Evolutionary conservation across 2,329 filamentous ascomycete species (phyloP).

Genomic region (Huntiella bhutanensis): DNA sequence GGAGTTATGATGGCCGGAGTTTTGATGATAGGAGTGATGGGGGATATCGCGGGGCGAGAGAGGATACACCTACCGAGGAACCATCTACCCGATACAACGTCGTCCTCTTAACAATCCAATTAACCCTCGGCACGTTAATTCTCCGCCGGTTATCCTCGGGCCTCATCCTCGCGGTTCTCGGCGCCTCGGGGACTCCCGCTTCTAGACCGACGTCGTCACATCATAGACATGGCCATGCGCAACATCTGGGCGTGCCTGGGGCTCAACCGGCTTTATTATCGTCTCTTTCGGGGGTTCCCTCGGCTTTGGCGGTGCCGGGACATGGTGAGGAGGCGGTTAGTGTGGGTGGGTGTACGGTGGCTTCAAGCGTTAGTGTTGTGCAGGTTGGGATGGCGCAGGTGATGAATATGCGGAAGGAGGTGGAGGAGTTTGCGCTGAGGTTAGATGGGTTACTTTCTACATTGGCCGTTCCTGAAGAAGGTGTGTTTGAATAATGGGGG

Average conservation of each 20-base stretch:
- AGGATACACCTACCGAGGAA: too few relatives aligned
- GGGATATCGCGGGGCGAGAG: too few relatives aligned
- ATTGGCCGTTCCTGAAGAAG: constrained; percentile 33
- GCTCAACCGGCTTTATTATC: background rate
- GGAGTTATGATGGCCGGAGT: background rate
- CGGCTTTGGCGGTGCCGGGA: constrained; percentile 17
- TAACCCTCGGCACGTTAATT: constrained; percentile 38
- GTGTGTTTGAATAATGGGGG: constrained; percentile 18
- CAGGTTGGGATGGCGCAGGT: constrained; percentile 25
- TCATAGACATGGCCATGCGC: background rate
- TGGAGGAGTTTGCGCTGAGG: constrained; percentile 39
- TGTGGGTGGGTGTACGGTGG: constrained; percentile 25
- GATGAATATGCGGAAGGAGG: constrained; percentile 33
- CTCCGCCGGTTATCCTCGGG: constrained; percentile 39
- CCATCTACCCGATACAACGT: too few relatives aligned
- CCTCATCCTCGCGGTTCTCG: constrained; percentile 42
- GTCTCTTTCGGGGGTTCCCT: constrained; percentile 16
- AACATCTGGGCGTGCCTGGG: constrained; percentile 10
- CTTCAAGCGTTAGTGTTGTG: constrained; percentile 21
- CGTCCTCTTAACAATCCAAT: constrained; percentile 31
- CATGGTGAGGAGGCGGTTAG: constrained; percentile 31
- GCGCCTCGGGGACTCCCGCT: constrained; percentile 19
- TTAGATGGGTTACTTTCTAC: constrained; percentile 40
- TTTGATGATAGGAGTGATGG: too few relatives aligned
- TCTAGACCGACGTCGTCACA: background rate